These are phyloP conservation scores for Mucor sp. DNA, from an alignment of 371 early-diverging fungal genomes.

Conservation along the genomic window DNA sequence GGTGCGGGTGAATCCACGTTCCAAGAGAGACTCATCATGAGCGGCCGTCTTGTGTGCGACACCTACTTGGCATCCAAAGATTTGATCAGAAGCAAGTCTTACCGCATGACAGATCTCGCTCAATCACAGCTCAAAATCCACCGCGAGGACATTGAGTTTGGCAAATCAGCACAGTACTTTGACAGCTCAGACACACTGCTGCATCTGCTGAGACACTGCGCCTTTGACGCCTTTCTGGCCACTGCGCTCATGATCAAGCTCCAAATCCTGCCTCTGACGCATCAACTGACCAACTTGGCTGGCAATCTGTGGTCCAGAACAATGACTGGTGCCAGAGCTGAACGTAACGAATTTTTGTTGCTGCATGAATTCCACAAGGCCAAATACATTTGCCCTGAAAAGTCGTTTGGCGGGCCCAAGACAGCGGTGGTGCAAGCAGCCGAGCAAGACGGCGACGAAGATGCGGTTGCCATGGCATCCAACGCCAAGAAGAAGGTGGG, in stretches of 20 bases:
- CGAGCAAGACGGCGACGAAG: conserved; percentile 58
- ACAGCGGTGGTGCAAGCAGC: conserved; percentile 39
- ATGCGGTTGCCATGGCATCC: conserved; percentile 31
- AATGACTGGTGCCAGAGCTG: conserved; percentile 93
- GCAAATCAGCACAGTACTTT: conserved; percentile 75
- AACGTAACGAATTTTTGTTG: conserved; percentile 97
- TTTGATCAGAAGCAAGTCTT: conserved; percentile 83
- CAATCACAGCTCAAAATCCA: conserved; percentile 74
- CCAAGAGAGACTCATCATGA: conserved; percentile 72
- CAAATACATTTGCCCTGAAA: conserved; percentile 94
- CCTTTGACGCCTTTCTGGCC: conserved; percentile 85
- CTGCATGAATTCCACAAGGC: conserved; percentile 95
- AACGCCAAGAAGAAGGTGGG: conserved; percentile 39
- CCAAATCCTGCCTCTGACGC: conserved; percentile 92
- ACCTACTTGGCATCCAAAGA: conserved; percentile 93
- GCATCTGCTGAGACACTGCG: conserved; percentile 77
- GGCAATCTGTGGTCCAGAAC: conserved; percentile 96
- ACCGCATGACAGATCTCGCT: conserved; percentile 81
- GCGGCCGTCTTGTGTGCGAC: conserved; percentile 95
- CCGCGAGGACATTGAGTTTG: conserved; percentile 89
- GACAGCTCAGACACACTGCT: conserved; percentile 60
- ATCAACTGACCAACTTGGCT: conserved; percentile 91
- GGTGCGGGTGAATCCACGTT: conserved; percentile 82
- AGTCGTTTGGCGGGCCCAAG: conserved; percentile 33
- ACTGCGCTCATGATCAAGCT: conserved; percentile 85